Evolutionary conservation across 2,329 filamentous ascomycete species (phyloP), one percentile per base, ranked within the genome.

Genomic region (Pezicula carpinea): DNA sequence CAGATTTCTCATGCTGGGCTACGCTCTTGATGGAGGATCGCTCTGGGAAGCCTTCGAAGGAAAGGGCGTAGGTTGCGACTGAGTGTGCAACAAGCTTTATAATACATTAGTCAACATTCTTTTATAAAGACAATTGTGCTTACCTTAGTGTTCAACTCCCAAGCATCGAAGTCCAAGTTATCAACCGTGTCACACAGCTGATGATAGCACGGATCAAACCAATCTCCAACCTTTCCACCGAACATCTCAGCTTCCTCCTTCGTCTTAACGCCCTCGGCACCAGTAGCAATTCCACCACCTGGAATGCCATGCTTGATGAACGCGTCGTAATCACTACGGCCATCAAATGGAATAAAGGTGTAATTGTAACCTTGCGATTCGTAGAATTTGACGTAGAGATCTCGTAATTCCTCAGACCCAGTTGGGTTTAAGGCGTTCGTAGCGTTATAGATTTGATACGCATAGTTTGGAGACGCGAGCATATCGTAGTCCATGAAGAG

Each of bases 251-350:
- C 77, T 61, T 91, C 83, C 29, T 80, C 74, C 42, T 74, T 67
- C 0, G 85, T 89, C 77, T 90, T 91, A 67, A 87, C 64, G 11
- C 78, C 84, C 65, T 91, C 87, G 1, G 87, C 87, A 33, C 87
- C 87, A 2, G 87, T 89, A 46, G 86, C 85, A 51, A 91, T 80
- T 23, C 87, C 87, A 19, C 87, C 86, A 1, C 80, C 80, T 0
- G 87, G 84, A 35, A 91, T 89, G 3, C 83, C 83, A 47, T 79
- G 75, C 31, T 79, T 74, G 58, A 90, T 84, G 69, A 92, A 91
- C 1, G 80, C 83, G 43, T 83, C 85, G 58, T 92, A 92, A 66
- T 93, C 88, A 53, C 83, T 88, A 49, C 87, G 82, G 6, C 87
- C 87, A 57, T 89, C 84, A 55, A 93, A 92, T 2, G 80, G 77